Evolutionary conservation across 2,329 filamentous ascomycete genomes (phyloP), one percentile per base, ranked within the genome.

Genomic region (Juglanconis oblonga): DNA sequence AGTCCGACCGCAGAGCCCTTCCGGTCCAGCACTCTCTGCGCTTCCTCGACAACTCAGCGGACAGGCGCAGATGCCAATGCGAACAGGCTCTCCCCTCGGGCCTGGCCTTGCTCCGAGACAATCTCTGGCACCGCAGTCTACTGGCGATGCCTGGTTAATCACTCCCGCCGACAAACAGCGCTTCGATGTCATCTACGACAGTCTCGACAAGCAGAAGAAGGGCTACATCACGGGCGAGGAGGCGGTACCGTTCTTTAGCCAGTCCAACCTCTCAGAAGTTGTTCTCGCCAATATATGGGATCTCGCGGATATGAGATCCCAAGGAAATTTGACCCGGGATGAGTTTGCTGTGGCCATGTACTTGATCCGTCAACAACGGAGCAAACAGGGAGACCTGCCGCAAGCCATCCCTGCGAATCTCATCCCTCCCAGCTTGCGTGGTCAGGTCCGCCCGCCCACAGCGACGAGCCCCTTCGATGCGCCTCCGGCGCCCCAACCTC

Each of bases 341-440:
- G 93, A 97, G 68, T 99, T 99, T 71, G 92, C 95, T 0, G 92
- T 99, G 51, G 94, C 95, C 56, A 97, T 99, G 93, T 96, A 96
- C 71, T 81, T 99, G 54, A 97, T 99, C 68, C 86, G 93, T 63
- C 91, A 96, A 72, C 93, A 97, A 72, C 85, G 93, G 57, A 89
- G 84, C 65, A 89, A 87, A 64, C 86, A 86, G 59, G 86, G 88
- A 58, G 80, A 81, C 17, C 75, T 98, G 36, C 95, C 95, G 2
- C 79, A 88, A 29, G 82, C 85, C n/a, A 77, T 99, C 47, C 93
- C 94, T 9, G 79, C 87, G 0, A 93, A 89, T 66, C 79, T 98
- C 44, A 83, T 98, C 35, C 95, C 95, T 11, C 95, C 94, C 3
- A 92, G 87, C 71, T 86, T 97, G 83, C 90, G 95, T 57, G 81